A percentile compares a stretch with the other conserved stretches of the same genome.
Evolutionary conservation across 2,329 filamentous ascomycete species (phyloP).

Genomic region (Aspergillus phoenicis): DNA sequence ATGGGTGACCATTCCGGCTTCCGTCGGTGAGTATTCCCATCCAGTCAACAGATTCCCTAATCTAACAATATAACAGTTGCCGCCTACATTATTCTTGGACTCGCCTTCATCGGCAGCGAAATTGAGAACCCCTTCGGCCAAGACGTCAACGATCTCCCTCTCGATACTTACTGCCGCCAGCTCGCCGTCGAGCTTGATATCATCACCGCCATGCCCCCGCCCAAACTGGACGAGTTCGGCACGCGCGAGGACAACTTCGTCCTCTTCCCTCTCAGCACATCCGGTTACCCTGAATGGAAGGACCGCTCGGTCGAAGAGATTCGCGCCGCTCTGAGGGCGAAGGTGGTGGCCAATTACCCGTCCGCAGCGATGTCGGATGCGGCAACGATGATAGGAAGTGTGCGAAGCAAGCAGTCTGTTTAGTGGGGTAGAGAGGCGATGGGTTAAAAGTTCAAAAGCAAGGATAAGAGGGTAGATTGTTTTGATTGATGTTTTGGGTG

Average conservation of each 20-base stretch:
- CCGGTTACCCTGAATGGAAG: constrained; percentile 54
- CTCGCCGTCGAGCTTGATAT: constrained; percentile 74
- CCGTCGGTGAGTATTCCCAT: constrained; percentile 51
- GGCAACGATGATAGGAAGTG: constrained; percentile 26
- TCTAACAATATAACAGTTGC: constrained; percentile 45
- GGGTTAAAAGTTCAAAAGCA: constrained; percentile 4
- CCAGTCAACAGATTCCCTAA: neutral
- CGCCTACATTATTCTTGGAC: constrained; percentile 80
- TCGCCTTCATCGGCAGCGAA: constrained; percentile 74
- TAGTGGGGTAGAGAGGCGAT: constrained; percentile 1
- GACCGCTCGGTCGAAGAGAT: constrained; percentile 52
- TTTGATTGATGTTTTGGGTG: constrained; percentile 15
- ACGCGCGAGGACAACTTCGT: constrained; percentile 40
- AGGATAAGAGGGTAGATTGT: neutral
- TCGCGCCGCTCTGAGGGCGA: constrained; percentile 42
- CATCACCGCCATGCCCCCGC: constrained; percentile 62
- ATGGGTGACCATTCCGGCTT: constrained; percentile 79
- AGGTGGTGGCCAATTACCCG: constrained; percentile 33
- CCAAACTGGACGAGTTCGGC: constrained; percentile 54
- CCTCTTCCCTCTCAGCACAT: constrained; percentile 44
- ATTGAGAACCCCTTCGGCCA: constrained; percentile 84
- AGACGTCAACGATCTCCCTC: constrained; percentile 79
- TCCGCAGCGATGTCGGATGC: constrained; percentile 23
- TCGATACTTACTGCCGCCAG: constrained; percentile 76
- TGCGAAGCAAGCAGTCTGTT: constrained; percentile 27